These are phyloP conservation scores for Euphorbia tirucalli DNA, from an alignment of 345 rosid genomes.

Conservation along the genomic window DNA sequence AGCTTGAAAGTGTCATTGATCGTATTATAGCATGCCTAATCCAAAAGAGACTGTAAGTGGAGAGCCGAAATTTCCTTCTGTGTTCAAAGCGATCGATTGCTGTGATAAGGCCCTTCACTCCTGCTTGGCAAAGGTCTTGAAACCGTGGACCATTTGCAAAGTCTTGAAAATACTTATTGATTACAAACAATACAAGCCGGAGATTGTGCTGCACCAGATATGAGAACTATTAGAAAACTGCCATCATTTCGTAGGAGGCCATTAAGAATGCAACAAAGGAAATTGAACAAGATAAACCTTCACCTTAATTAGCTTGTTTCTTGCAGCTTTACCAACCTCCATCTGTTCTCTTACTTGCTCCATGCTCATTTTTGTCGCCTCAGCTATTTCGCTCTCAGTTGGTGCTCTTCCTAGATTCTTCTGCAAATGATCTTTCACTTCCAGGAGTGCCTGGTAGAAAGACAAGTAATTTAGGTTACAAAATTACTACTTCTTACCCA, in stretches of 20 bases:
- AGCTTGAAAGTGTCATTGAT: slow-evolving; percentile 84
- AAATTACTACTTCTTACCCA: slow-evolving; percentile 1
- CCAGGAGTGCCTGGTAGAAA: slow-evolving; percentile 50
- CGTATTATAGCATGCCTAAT: slow-evolving; percentile 87
- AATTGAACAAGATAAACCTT: neutral
- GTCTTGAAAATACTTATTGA: slow-evolving; percentile 87
- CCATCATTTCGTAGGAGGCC: too few relatives aligned
- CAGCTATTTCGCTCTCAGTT: slow-evolving; percentile 63
- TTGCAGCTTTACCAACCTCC: slow-evolving; percentile 78
- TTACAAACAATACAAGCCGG: slow-evolving; percentile 80
- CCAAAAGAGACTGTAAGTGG: slow-evolving; percentile 91
- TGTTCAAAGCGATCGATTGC: slow-evolving; percentile 96
- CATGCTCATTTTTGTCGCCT: slow-evolving; percentile 41
- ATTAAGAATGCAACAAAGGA: neutral
- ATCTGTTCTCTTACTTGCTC: slow-evolving; percentile 50
- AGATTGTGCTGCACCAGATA: slow-evolving; percentile 82
- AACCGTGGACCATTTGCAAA: slow-evolving; percentile 70
- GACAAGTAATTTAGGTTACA: slow-evolving; percentile 22
- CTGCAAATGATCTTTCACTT: slow-evolving; percentile 54
- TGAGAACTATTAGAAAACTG: neutral
- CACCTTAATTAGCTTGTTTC: slow-evolving; percentile 91
- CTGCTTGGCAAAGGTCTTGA: slow-evolving; percentile 97
- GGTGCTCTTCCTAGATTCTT: slow-evolving; percentile 58
- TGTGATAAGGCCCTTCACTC: slow-evolving; percentile 80
- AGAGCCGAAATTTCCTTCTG: slow-evolving; percentile 65